phyloP scores from a whole-genome alignment of 768 basidiomycete species.

The Rhodosporidiobolus sp. region DNA sequence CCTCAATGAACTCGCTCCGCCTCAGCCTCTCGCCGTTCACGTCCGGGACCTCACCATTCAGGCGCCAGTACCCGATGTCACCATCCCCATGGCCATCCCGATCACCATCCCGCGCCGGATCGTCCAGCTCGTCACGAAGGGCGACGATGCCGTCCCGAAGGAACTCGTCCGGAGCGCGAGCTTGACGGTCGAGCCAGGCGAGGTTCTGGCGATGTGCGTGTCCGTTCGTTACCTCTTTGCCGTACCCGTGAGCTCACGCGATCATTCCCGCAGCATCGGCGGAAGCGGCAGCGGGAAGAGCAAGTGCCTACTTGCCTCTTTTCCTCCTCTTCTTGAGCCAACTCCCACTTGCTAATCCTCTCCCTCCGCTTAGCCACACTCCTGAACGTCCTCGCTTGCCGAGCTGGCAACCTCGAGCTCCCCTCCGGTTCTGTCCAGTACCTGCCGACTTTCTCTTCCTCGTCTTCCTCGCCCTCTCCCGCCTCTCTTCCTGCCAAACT shows the following conservation, averaged over 20 bases:
- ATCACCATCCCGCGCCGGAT: slow-evolving; percentile 23
- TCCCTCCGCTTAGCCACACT: slow-evolving; percentile 40
- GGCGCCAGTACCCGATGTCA: slow-evolving; percentile 33
- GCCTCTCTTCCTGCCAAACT: not conserved
- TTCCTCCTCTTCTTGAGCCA: not conserved
- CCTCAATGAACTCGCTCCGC: slow-evolving; percentile 33
- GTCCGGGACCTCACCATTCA: slow-evolving; percentile 42
- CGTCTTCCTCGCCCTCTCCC: slow-evolving; percentile 2
- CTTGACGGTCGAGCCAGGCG: slow-evolving; percentile 48
- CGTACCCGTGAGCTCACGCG: not conserved
- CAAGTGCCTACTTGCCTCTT: not conserved
- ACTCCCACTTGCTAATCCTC: not conserved
- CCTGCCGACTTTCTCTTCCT: slow-evolving; percentile 32
- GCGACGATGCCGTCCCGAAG: not conserved
- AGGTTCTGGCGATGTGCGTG: slow-evolving; percentile 52
- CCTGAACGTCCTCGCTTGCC: slow-evolving; percentile 46
- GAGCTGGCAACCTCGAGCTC: slow-evolving; percentile 12
- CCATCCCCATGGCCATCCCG: slow-evolving; percentile 39
- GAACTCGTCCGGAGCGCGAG: slow-evolving; percentile 46
- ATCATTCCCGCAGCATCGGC: slow-evolving; percentile 17
- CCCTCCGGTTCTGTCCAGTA: slow-evolving; percentile 45
- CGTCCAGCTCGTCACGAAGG: not conserved
- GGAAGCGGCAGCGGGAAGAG: slow-evolving; percentile 46
- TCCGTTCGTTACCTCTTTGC: no score
- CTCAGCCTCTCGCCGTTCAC: slow-evolving; percentile 36